A percentile compares a stretch with the other conserved stretches of the same genome.
Evolutionary conservation across 805 yeast species (phyloP).

Genomic region (Kuraishia ogatae): DNA sequence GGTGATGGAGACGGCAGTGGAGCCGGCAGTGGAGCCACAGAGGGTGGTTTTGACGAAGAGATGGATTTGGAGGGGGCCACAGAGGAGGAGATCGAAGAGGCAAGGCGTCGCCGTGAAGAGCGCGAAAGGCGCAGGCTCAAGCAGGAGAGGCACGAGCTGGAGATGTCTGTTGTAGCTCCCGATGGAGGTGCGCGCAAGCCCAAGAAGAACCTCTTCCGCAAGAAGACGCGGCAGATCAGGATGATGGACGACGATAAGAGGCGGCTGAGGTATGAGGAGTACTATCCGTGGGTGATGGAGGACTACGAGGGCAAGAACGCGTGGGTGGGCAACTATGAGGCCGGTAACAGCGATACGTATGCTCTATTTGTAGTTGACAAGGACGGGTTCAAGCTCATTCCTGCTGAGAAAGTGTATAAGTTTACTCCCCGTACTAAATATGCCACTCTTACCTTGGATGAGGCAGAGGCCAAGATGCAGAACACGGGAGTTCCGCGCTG

Average conservation of each 20-base stretch:
- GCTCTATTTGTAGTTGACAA: conserved; percentile 79
- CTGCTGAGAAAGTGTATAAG: conserved; percentile 88
- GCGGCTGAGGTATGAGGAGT: conserved; percentile 86
- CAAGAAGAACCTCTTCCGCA: conserved; percentile 49
- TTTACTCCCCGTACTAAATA: conserved; percentile 91
- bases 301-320: conserved; percentile 92
- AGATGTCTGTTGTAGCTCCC: conserved; percentile 73
- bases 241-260: conserved; percentile 77
- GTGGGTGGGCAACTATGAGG: conserved; percentile 94
- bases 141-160: conserved; percentile 29
- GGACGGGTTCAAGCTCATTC: conserved; percentile 87
- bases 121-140: conserved; percentile 12
- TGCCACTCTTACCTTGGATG: conserved; percentile 89
- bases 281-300: conserved; percentile 96
- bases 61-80: conserved; percentile 6
- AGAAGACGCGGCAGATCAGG: conserved; percentile 79
- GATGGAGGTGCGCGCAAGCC: conserved; percentile 81
- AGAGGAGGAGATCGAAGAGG: not conserved
- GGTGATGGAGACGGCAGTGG: conserved; percentile 7
- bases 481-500: conserved; percentile 73
- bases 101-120: not conserved
- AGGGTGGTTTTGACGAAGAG: conserved; percentile 9
- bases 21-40: conserved; percentile 10
- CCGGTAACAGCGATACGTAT: conserved; percentile 76
- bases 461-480: conserved; percentile 93